phyloP scores from a whole-genome alignment of 2,329 filamentous ascomycete species.

The Penicillium sumatraense region DNA sequence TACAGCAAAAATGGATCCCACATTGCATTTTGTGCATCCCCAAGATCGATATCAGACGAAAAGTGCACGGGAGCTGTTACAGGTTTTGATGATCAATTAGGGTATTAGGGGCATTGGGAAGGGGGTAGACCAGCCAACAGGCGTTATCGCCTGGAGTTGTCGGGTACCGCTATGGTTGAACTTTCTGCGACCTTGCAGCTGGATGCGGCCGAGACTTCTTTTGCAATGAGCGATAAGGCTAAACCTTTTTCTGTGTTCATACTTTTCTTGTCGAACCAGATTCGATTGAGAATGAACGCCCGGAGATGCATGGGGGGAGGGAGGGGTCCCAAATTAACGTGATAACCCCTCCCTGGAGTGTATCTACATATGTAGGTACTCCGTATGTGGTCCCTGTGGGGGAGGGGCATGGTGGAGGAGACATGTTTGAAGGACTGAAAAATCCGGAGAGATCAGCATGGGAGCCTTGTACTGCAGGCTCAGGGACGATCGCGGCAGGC shows the following conservation, averaged over 20 bases:
- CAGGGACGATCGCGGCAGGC: constrained; percentile 6
- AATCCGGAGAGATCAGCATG: constrained; percentile 19
- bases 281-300: neutral
- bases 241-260: neutral
- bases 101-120: too few species aligned
- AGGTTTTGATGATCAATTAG: constrained; percentile 6
- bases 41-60: constrained; percentile 15
- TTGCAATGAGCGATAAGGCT: neutral
- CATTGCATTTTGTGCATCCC: neutral
- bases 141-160: constrained; percentile 22
- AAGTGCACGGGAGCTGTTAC: constrained; percentile 16
- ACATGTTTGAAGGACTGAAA: neutral
- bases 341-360: neutral
- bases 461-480: constrained; percentile 8
- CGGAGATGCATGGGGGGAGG: constrained; percentile 1
- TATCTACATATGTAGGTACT: neutral
- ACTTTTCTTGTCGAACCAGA: neutral
- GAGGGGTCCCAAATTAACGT: neutral
- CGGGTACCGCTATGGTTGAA: constrained; percentile 18
- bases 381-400: constrained; percentile 7
- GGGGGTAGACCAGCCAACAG: constrained; percentile 22
- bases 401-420: neutral
- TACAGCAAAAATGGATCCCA: neutral
- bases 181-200: constrained; percentile 22
- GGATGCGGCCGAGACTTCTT: constrained; percentile 1